Percentiles rank a stretch among this genome's conserved stretches.
Evolutionary conservation across 2,329 filamentous ascomycete species (phyloP).

Genomic region (Knufia petricola): DNA sequence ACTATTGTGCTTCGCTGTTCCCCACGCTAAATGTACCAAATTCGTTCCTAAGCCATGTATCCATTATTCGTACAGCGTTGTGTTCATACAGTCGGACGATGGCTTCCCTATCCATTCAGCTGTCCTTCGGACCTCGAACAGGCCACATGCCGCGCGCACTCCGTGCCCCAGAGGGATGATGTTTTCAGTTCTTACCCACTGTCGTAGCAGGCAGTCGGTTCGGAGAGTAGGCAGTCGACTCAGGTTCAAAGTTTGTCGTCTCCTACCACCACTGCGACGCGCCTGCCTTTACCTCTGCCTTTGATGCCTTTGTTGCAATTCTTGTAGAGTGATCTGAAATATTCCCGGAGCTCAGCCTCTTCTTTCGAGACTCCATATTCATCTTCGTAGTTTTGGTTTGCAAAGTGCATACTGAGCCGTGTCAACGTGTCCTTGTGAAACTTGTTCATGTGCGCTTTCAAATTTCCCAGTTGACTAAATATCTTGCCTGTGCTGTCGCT

Average conservation of each 20-base stretch:
- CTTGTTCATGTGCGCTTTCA: constrained; percentile 93
- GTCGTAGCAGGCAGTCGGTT: background rate
- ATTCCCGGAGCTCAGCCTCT: constrained; percentile 71
- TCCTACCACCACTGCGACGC: constrained; percentile 37
- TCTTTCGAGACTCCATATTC: constrained; percentile 47
- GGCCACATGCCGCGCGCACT: background rate
- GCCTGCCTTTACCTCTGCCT: constrained; percentile 77
- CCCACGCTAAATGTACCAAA: background rate
- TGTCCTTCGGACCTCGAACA: background rate
- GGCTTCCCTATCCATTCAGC: background rate
- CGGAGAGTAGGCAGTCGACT: background rate
- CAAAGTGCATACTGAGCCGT: constrained; percentile 59
- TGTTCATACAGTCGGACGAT: background rate
- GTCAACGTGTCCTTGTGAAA: constrained; percentile 72
- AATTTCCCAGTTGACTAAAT: constrained; percentile 83
- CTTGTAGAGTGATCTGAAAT: constrained; percentile 84
- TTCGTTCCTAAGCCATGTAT: background rate
- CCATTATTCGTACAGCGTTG: background rate
- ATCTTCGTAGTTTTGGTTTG: constrained; percentile 38
- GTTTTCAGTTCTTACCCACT: no score
- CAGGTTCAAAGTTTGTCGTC: background rate
- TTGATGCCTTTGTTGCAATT: constrained; percentile 99
- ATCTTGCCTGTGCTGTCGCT: constrained; percentile 49
- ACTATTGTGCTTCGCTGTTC: background rate
- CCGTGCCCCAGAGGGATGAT: no score